Percentiles rank a stretch among this genome's conserved stretches.
phyloP scores from a whole-genome alignment of 2,329 filamentous ascomycete genomes.

The Beauveria rudraprayagi region DNA sequence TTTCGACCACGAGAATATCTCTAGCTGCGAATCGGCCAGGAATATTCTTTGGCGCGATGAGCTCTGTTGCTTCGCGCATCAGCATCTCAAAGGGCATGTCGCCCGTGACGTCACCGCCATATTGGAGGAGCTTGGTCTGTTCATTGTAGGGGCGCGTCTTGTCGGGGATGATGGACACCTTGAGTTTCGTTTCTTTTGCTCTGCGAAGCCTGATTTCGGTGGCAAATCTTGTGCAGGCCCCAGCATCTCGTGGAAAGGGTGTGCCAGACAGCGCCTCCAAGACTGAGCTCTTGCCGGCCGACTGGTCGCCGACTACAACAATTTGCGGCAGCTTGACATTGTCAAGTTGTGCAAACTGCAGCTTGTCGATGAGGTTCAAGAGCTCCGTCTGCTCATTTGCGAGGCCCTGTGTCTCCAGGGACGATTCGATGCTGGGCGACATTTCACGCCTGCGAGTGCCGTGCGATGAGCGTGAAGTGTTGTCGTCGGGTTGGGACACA shows the following conservation, averaged over 20 bases:
- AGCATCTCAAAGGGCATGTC: conserved; percentile 40
- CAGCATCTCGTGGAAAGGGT: conserved; percentile 51
- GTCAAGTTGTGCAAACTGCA: conserved; percentile 45
- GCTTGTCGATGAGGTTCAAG: conserved; percentile 48
- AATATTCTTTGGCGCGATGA: conserved; percentile 42
- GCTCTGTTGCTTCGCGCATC: conserved; percentile 42
- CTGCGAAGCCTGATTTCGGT: conserved; percentile 51
- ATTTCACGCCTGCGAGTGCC: conserved; percentile 22
- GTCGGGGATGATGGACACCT: conserved; percentile 48
- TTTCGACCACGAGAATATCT: conserved; percentile 50
- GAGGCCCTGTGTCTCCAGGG: conserved; percentile 40
- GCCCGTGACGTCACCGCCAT: conserved; percentile 37
- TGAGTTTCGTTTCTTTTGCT: conserved; percentile 35
- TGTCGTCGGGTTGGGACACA: background rate
- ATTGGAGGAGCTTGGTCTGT: conserved; percentile 38
- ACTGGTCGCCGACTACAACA: conserved; percentile 57
- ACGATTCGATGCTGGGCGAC: conserved; percentile 37
- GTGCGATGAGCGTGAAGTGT: conserved; percentile 3
- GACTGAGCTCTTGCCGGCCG: conserved; percentile 55
- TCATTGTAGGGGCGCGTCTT: conserved; percentile 38
- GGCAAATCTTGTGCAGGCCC: conserved; percentile 53
- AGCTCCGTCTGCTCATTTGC: conserved; percentile 48
- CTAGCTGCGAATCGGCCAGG: conserved; percentile 43
- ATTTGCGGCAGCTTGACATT: conserved; percentile 51
- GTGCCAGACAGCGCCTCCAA: conserved; percentile 57